A percentile compares a stretch with the other conserved stretches of the same genome.
Evolutionary conservation across 352 stramenopile species (phyloP).

Genomic region (Halophytophthora polymorphica): DNA sequence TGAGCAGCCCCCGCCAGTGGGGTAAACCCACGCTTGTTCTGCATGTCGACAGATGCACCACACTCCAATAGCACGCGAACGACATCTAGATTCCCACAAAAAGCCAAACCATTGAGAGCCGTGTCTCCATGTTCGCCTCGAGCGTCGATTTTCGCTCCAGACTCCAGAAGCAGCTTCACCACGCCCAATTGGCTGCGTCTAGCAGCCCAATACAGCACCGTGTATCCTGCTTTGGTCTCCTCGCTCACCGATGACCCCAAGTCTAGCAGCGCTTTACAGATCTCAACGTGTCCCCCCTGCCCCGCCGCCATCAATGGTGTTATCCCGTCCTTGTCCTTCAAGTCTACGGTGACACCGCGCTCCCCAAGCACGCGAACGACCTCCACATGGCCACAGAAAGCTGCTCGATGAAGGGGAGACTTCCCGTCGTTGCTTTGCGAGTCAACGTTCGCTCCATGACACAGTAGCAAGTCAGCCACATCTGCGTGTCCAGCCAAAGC

Average conservation of each 20-base stretch:
- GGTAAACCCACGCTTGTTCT: neutral
- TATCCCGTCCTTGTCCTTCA: neutral
- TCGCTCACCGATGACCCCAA: neutral
- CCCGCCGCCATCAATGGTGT: neutral
- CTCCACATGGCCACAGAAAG: neutral
- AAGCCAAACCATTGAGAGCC: neutral
- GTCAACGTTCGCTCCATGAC: neutral
- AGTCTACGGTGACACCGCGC: neutral
- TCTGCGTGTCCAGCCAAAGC: neutral
- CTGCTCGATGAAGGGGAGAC: neutral
- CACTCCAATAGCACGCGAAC: slow-evolving; percentile 2
- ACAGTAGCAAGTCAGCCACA: neutral
- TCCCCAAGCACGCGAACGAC: neutral
- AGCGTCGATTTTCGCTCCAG: slow-evolving; percentile 1
- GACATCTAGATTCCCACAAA: neutral
- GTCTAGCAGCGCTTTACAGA: neutral
- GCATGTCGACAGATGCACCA: neutral
- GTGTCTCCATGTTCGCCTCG: slow-evolving; percentile 1
- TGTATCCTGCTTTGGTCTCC: neutral
- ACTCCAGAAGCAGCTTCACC: slow-evolving; percentile 2
- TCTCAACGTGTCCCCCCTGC: neutral
- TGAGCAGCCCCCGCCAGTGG: neutral
- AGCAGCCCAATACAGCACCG: neutral
- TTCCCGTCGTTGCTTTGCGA: neutral
- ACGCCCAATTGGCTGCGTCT: neutral